Evolutionary conservation across 2,329 filamentous ascomycete species (phyloP).

Genomic region (Fusarium nodosum): DNA sequence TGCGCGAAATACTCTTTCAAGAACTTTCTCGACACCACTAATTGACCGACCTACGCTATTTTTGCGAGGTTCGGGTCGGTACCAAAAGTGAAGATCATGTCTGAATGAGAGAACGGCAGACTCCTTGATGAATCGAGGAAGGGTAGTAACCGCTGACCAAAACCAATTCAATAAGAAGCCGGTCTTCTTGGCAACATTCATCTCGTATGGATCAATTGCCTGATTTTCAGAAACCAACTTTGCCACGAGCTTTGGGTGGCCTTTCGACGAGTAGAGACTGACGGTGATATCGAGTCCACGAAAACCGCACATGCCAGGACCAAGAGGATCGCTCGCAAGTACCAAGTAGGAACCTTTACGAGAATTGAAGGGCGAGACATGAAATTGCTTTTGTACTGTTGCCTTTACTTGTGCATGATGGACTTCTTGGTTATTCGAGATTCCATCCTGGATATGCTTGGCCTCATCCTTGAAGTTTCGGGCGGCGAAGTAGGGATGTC

Average conservation of each 20-base stretch:
- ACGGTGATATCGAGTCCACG: conserved; percentile 70
- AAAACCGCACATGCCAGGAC: conserved; percentile 54
- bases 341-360: conserved; percentile 68
- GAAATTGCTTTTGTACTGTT: conserved; percentile 78
- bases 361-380: conserved; percentile 81
- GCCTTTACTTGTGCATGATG: conserved; percentile 58
- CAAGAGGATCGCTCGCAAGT: conserved; percentile 61
- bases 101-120: conserved; percentile 69
- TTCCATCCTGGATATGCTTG: conserved; percentile 19
- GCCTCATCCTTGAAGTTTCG: conserved; percentile 48
- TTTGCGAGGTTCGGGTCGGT: conserved; percentile 71
- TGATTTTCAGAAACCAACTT: conserved; percentile 67
- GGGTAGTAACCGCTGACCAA: conserved; percentile 76
- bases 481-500: conserved; percentile 59
- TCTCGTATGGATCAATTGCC: conserved; percentile 63
- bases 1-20: conserved; percentile 63
- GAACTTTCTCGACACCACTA: conserved; percentile 61
- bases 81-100: conserved; percentile 73
- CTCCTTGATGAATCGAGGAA: conserved; percentile 74
- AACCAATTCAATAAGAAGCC: conserved; percentile 70
- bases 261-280: conserved; percentile 71
- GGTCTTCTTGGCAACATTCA: conserved; percentile 60
- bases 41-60: conserved; percentile 68
- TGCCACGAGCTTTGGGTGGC: conserved; percentile 71
- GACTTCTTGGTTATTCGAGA: not conserved